Conservation (phyloP, 805 yeast genomes). For the Candida silvicultrix region DNA sequence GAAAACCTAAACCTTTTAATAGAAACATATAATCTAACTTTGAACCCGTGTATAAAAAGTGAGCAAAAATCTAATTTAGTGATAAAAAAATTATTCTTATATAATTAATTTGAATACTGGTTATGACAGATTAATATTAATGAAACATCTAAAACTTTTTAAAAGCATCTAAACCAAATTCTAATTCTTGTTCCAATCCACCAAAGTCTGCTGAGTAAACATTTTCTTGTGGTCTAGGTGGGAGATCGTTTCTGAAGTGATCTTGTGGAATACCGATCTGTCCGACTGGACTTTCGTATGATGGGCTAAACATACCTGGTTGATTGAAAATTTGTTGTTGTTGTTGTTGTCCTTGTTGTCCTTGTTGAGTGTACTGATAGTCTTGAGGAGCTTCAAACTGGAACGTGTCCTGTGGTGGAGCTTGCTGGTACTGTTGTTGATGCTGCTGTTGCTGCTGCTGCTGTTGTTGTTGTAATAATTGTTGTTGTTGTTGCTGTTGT, state of each 20-base stretch:
- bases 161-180: conserved; percentile 51
- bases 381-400: conserved; percentile 2
- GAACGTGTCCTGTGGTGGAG: neutral
- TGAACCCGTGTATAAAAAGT: neutral
- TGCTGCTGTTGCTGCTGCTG: conserved; percentile 6
- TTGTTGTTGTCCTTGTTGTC: conserved; percentile 7
- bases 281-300: conserved; percentile 23
- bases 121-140: too few species aligned
- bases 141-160: conserved; percentile 5
- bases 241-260: conserved; percentile 39
- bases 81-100: too few species aligned
- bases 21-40: neutral
- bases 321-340: conserved; percentile 5
- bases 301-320: conserved; percentile 5
- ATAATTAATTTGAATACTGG: too few species aligned
- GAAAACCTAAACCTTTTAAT: neutral
- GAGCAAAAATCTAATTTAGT: neutral
- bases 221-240: conserved; percentile 60
- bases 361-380: conserved; percentile 10
- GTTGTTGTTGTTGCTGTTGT: conserved; percentile 3
- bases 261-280: conserved; percentile 43
- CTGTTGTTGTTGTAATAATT: conserved; percentile 7
- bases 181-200: conserved; percentile 60
- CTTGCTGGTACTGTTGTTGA: conserved; percentile 8
- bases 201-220: conserved; percentile 22